These are phyloP conservation scores for Eragrostis curvula DNA, from an alignment of 176 grass and related monocot species.

Conservation along the genomic window DNA sequence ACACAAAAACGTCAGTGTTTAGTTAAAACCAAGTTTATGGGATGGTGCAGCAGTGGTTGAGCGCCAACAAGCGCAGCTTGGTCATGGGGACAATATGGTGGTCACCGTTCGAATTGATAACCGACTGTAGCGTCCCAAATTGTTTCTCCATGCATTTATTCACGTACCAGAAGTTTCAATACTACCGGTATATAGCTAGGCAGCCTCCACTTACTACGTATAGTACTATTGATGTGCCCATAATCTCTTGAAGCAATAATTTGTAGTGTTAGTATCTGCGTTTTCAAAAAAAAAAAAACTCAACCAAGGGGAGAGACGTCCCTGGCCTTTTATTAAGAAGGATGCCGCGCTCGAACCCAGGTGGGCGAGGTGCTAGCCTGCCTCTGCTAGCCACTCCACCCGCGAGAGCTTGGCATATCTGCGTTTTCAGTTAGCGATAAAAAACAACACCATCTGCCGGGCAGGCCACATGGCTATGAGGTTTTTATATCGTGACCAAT, in stretches of 20 bases:
- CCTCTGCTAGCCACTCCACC: too few relatives aligned
- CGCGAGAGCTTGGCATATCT: too few relatives aligned
- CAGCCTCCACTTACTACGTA: not conserved
- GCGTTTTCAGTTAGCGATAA: not conserved
- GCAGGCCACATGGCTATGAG: constrained; percentile 16
- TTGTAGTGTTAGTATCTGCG: not conserved
- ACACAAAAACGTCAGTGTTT: too few relatives aligned
- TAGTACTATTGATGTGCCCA: not conserved
- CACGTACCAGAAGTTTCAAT: not conserved
- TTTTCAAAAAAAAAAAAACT: too few relatives aligned
- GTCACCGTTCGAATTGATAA: not conserved
- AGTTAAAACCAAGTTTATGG: too few relatives aligned
- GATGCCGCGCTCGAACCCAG: too few relatives aligned
- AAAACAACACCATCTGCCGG: not conserved
- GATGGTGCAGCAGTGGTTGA: not conserved
- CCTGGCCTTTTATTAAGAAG: too few relatives aligned
- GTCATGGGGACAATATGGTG: not conserved
- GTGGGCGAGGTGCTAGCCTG: too few relatives aligned
- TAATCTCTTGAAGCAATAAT: constrained; percentile 20
- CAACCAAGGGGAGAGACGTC: too few relatives aligned
- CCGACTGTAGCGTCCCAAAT: not conserved
- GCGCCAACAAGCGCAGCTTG: not conserved
- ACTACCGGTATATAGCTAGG: not conserved
- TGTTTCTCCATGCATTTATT: not conserved
- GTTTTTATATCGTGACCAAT: not conserved